Percentiles rank a stretch among this genome's conserved stretches.
Evolutionary conservation across 2,329 filamentous ascomycete genomes (phyloP).

Genomic region (Ascochyta lentis): DNA sequence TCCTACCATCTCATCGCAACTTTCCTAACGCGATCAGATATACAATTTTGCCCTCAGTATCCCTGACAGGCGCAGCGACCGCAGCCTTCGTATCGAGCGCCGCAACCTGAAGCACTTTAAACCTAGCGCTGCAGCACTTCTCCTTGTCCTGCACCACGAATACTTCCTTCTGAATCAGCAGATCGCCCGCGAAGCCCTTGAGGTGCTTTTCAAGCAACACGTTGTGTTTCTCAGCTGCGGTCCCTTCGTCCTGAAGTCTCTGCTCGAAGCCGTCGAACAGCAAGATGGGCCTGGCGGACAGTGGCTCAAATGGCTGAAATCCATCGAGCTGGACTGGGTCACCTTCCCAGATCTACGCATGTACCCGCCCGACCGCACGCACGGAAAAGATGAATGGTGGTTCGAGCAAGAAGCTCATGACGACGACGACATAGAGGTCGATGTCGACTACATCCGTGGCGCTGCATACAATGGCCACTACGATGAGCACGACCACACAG

Average conservation of each 20-base stretch:
- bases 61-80: conserved; percentile 34
- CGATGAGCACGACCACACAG: conserved; percentile 46
- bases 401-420: conserved; percentile 29
- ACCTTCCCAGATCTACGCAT: conserved; percentile 43
- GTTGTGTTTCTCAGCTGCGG: conserved; percentile 45
- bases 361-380: conserved; percentile 40
- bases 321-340: conserved; percentile 44
- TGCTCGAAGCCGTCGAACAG: conserved; percentile 38
- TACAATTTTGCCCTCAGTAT: conserved; percentile 39
- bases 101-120: conserved; percentile 42
- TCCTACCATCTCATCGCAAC: background rate
- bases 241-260: conserved; percentile 42
- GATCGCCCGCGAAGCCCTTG: conserved; percentile 44
- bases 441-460: conserved; percentile 40
- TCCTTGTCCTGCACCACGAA: conserved; percentile 44
- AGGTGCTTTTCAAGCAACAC: conserved; percentile 44
- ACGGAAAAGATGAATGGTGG: conserved; percentile 34
- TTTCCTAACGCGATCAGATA: conserved; percentile 27
- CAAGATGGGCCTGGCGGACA: conserved; percentile 30
- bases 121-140: conserved; percentile 40
- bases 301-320: conserved; percentile 42
- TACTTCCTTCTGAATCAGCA: conserved; percentile 45
- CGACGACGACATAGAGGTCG: conserved; percentile 26
- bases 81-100: conserved; percentile 43
- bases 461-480: conserved; percentile 35